Percentiles rank a stretch among this genome's conserved stretches.
These are phyloP conservation scores for Uronychia setigera DNA, from an alignment of 73 alveolate genomes.

Conservation along the genomic window DNA sequence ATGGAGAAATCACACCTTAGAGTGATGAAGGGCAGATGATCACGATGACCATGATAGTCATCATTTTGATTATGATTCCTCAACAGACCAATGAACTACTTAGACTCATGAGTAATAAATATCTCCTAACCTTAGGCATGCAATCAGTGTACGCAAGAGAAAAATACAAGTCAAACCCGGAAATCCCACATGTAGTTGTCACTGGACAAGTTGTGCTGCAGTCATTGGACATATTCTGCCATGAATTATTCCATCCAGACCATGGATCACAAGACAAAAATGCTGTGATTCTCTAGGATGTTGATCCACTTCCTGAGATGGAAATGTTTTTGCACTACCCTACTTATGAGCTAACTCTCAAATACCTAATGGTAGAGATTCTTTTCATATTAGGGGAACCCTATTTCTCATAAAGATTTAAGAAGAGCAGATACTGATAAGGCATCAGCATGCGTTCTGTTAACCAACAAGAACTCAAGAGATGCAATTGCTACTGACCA, in stretches of 20 bases:
- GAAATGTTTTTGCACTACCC: conserved; percentile 90
- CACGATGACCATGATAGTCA: conserved; percentile 76
- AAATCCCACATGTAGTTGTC: conserved; percentile 93
- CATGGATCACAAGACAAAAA: conserved; percentile 94
- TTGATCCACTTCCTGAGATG: conserved; percentile 94
- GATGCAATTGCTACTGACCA: conserved; percentile 94
- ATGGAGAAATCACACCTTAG: conserved; percentile 93
- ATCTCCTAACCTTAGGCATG: too few species aligned
- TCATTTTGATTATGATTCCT: conserved; percentile 89
- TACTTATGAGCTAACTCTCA: conserved; percentile 78
- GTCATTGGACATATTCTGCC: conserved; percentile 87
- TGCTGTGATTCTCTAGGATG: conserved; percentile 88
- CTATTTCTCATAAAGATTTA: conserved; percentile 75
- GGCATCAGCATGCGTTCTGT: conserved; percentile 88
- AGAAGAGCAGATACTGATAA: conserved; percentile 87
- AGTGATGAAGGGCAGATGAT: conserved; percentile 90
- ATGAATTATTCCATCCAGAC: conserved; percentile 95
- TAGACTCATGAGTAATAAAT: conserved; percentile 79
- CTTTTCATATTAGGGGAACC: conserved; percentile 67
- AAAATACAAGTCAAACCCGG: conserved; percentile 88
- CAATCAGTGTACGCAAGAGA: conserved; percentile 92
- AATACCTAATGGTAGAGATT: conserved; percentile 64
- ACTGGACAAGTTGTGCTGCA: conserved; percentile 91
- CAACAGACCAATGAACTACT: conserved; percentile 89
- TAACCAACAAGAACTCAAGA: conserved; percentile 89